Conservation (phyloP, 768 basidiomycete genomes). For the Lanmaoa rubissima region DNA sequence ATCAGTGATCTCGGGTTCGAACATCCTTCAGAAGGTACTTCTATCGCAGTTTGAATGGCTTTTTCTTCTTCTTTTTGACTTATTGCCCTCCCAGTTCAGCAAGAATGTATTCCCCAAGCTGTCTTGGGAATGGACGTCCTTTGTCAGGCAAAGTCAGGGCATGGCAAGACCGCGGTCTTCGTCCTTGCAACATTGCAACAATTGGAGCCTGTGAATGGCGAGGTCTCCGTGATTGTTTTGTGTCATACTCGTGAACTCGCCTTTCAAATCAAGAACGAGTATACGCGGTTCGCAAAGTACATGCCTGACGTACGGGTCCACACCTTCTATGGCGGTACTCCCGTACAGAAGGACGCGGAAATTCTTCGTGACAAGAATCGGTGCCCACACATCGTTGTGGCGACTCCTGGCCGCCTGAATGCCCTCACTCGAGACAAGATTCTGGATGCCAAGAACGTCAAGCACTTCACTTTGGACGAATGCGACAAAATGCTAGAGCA, state of each 20-base stretch:
- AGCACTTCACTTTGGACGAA: conserved; percentile 99
- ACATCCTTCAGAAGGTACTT: conserved; percentile 95
- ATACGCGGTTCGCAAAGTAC: conserved; percentile 98
- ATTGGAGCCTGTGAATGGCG: conserved; percentile 96
- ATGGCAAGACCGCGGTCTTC: conserved; percentile 98
- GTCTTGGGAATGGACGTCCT: conserved; percentile 99
- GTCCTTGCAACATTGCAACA: conserved; percentile 98
- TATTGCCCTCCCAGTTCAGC: conserved; percentile 68
- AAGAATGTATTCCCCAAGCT: conserved; percentile 99
- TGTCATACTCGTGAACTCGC: conserved; percentile 99
- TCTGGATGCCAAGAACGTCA: conserved; percentile 92
- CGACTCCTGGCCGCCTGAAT: conserved; percentile 95
- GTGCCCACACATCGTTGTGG: conserved; percentile 99
- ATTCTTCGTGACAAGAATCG: conserved; percentile 91
- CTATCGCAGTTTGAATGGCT: neutral
- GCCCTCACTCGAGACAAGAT: conserved; percentile 95
- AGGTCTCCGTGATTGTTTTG: conserved; percentile 95
- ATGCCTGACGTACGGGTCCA: conserved; percentile 98
- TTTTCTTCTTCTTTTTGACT: conserved; percentile 1
- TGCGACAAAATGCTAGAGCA: conserved; percentile 99
- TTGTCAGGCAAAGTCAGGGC: conserved; percentile 98
- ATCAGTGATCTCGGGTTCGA: conserved; percentile 99
- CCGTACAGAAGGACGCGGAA: conserved; percentile 92
- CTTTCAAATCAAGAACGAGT: conserved; percentile 99
- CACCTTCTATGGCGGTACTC: conserved; percentile 97